Conservation (phyloP, 2,329 filamentous ascomycete genomes). For the Apiospora pterosperma region DNA sequence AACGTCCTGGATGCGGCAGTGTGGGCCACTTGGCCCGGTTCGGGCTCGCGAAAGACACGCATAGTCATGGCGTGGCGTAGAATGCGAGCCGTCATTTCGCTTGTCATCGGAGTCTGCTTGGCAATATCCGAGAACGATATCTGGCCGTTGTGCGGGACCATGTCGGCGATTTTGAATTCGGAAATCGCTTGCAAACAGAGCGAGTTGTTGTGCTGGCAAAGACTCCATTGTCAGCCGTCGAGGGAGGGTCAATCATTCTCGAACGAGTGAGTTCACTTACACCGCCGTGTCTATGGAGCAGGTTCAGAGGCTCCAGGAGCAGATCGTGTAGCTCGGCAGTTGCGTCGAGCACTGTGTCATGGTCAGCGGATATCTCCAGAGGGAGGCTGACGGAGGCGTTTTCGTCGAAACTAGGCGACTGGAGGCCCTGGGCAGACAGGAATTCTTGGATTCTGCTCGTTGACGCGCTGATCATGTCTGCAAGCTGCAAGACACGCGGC, state of each 20-base stretch:
- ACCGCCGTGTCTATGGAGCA: not conserved
- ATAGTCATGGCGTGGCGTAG: slow-evolving; percentile 30
- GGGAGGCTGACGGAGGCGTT: not conserved
- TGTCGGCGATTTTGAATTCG: not conserved
- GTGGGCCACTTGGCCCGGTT: slow-evolving; percentile 9
- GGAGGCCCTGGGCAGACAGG: not conserved
- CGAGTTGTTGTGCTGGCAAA: not conserved
- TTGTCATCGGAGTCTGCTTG: not conserved
- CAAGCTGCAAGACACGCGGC: not conserved
- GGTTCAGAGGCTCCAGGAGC: not conserved
- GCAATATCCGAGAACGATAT: not conserved
- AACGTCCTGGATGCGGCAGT: not conserved
- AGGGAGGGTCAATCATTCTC: too few relatives aligned
- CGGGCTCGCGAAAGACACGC: slow-evolving; percentile 28
- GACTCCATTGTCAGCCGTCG: too few relatives aligned
- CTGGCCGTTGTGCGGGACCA: not conserved
- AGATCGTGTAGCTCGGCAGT: not conserved
- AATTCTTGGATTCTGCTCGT: not conserved
- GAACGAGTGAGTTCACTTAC: too few relatives aligned
- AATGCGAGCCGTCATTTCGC: slow-evolving; percentile 26
- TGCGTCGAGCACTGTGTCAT: not conserved
- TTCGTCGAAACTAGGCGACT: not conserved
- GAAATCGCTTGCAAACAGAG: not conserved
- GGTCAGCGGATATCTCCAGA: not conserved
- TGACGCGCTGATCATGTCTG: not conserved